Percentiles rank a stretch among this genome's conserved stretches.
Conservation (phyloP, 2,329 filamentous ascomycete genomes). For the Trichoderma aggressivum region DNA sequence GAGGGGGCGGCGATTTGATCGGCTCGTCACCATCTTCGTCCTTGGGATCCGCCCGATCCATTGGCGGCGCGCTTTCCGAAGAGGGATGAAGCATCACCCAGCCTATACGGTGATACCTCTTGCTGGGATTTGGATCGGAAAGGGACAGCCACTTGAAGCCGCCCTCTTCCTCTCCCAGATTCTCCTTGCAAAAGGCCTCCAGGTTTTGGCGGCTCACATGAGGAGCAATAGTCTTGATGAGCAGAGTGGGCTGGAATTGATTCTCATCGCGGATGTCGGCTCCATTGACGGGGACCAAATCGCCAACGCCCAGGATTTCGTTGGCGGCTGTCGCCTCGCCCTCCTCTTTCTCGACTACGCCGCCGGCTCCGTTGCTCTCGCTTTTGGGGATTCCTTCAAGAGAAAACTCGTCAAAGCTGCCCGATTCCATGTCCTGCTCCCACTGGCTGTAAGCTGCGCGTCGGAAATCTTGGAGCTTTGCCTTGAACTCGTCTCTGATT, state of each 20-base stretch:
- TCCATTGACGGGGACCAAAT: conserved; percentile 77
- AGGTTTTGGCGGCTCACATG: conserved; percentile 92
- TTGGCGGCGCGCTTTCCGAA: conserved; percentile 60
- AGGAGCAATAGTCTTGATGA: conserved; percentile 97
- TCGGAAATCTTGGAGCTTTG: conserved; percentile 75
- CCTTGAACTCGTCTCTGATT: conserved; percentile 69
- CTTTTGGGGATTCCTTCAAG: conserved; percentile 91
- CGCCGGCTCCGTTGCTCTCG: conserved; percentile 83
- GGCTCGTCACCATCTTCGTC: conserved; percentile 63
- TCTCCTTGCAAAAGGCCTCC: conserved; percentile 90
- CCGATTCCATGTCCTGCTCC: conserved; percentile 80
- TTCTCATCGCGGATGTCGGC: conserved; percentile 88
- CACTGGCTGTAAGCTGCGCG: conserved; percentile 78
- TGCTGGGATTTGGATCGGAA: conserved; percentile 93
- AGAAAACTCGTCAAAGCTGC: conserved; percentile 90
- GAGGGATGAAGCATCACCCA: conserved; percentile 95
- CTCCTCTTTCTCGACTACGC: conserved; percentile 88
- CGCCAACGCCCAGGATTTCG: conserved; percentile 88
- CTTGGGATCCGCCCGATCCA: conserved; percentile 70
- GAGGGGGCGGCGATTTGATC: conserved; percentile 49
- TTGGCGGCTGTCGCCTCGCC: conserved; percentile 88
- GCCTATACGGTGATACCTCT: conserved; percentile 94
- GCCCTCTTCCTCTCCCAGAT: conserved; percentile 84
- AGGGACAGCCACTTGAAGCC: conserved; percentile 95
- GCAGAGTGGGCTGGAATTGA: conserved; percentile 80